Evolutionary conservation across 768 basidiomycete species (phyloP), one percentile per base, ranked within the genome.

Genomic region (Leccinum longicurvipes): DNA sequence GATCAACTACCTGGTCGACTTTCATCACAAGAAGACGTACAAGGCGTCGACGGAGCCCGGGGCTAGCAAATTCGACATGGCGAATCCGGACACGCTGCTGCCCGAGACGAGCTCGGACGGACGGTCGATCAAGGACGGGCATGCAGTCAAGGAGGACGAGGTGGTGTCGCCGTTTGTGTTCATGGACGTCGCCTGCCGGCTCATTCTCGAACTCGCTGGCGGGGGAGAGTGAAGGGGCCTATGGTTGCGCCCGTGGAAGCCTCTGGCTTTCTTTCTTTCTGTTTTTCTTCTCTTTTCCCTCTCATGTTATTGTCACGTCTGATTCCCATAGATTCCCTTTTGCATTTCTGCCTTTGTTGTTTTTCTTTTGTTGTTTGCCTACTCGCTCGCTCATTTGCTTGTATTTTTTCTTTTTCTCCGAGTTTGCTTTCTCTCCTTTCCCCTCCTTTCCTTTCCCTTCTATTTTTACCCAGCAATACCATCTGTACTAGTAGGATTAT

Each of bases 1-100:
- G 23, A 85, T 87, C 70, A 98, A 98, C 74, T 98, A 98, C 73
- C 82, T 99, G 27, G 97, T 99, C 54, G 96, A 98, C 69, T 99
- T 99, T 74, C 88, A 97, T 64, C 95, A 98, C 76, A 93, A 97
- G 72, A 94, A 93, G 68, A 90, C 93, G 50, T 97, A 98, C 73
- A 81, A 77, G 61, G 91, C 90, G 6, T 83, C 83, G 2, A 77
- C 77, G 12, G 84, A 87, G 39, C 77, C 82, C 0, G 87, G 78
- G 6, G 86, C 87, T 17, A 86, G 82, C 17, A 85, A 79, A 59
- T 92, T 84, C 62, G 89, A 89, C 63, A 85, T 86, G 78, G 76
- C 73, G 1, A 64, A 72, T 15, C 64, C 48, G 15, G 71, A 74
- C 17, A 59, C 47, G 4, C 17, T 69, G 17, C 31, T 69, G 4